Evolutionary conservation across 768 basidiomycete species (phyloP).

Genomic region (Hericium coralloides): DNA sequence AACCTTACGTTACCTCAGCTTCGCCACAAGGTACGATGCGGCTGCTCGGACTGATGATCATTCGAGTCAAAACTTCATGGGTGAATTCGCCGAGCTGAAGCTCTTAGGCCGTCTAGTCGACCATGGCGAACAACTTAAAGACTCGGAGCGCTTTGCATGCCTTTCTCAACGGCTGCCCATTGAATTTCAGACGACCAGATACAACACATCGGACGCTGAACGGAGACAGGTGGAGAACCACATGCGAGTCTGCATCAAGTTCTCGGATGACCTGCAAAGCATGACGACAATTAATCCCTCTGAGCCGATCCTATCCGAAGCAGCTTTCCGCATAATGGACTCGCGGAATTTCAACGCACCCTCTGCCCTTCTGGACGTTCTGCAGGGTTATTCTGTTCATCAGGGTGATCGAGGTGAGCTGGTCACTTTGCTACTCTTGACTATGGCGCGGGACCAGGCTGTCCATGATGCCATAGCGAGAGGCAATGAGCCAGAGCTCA

Average conservation of each 20-base stretch:
- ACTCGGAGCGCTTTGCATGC: constrained; percentile 4
- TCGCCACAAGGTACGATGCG: too few species aligned
- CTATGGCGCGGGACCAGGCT: constrained; percentile 19
- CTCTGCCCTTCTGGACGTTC: background rate
- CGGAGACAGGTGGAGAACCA: constrained; percentile 22
- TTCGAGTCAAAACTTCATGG: too few species aligned
- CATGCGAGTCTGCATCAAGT: constrained; percentile 22
- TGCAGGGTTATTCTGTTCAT: constrained; percentile 7
- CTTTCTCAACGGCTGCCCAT: constrained; percentile 18
- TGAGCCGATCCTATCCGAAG: constrained; percentile 23
- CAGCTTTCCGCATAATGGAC: constrained; percentile 14
- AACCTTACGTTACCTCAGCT: constrained; percentile 4
- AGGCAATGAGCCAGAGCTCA: too few species aligned
- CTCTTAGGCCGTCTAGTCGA: background rate
- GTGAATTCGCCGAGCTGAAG: constrained; percentile 3
- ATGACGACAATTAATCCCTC: constrained; percentile 18
- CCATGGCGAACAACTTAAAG: background rate
- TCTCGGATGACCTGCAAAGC: constrained; percentile 10
- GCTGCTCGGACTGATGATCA: too few species aligned
- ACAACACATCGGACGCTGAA: constrained; percentile 9
- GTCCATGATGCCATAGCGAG: background rate
- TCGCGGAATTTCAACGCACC: background rate
- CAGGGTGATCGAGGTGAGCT: constrained; percentile 21
- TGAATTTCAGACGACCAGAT: constrained; percentile 19
- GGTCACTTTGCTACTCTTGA: constrained; percentile 11